phyloP scores from a whole-genome alignment of 768 basidiomycete species.

The Royoungia palumana region DNA sequence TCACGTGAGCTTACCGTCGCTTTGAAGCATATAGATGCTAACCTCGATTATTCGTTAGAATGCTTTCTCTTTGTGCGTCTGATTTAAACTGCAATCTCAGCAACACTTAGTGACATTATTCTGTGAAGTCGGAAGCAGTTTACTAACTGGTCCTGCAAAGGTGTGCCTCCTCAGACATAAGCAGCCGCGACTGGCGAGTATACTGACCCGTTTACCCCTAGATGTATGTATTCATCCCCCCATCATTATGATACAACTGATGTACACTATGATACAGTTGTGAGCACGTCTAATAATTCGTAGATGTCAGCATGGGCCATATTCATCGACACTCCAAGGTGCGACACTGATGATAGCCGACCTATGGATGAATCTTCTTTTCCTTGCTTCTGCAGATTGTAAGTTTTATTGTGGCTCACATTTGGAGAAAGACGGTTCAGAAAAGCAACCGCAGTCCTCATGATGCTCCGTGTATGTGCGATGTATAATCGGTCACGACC shows the following conservation, averaged over 20 bases:
- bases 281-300: too few species aligned
- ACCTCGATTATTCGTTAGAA: neutral
- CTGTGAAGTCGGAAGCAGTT: constrained; percentile 7
- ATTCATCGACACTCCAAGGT: too few species aligned
- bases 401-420: too few species aligned
- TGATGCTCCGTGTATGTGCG: neutral
- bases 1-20: neutral
- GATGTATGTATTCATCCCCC: neutral
- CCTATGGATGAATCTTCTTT: neutral
- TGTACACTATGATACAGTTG: constrained; percentile 1
- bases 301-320: too few species aligned
- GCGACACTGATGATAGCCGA: neutral
- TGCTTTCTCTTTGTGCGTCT: neutral
- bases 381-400: constrained; percentile 1
- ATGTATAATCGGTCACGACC: neutral
- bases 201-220: neutral
- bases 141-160: neutral
- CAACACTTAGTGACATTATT: too few species aligned
- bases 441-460: neutral
- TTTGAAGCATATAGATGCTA: too few species aligned
- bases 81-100: neutral
- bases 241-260: neutral
- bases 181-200: too few species aligned
- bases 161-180: neutral
- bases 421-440: too few species aligned